These are phyloP conservation scores for Heliosperma pusillum DNA, from an alignment of 148 eudicot species.

Conservation along the genomic window DNA sequence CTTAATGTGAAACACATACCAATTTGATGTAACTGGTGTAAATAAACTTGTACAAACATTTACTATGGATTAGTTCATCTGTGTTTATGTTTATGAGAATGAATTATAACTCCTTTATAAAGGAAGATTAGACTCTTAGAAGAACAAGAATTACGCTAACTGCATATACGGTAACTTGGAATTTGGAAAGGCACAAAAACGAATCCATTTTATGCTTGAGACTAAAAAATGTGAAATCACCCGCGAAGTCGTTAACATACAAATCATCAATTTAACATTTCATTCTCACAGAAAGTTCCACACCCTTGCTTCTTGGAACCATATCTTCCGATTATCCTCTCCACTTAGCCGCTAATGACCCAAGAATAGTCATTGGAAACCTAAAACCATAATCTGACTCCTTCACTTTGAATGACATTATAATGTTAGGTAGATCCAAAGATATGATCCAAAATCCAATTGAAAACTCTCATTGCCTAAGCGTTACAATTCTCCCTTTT, in stretches of 20 bases:
- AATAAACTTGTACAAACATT: not conserved
- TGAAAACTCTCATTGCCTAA: not conserved
- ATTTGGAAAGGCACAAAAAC: too few species aligned
- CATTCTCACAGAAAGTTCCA: not conserved
- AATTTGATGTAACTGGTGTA: not conserved
- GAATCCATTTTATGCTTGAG: not conserved
- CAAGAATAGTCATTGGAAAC: not conserved
- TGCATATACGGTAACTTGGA: not conserved
- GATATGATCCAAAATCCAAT: not conserved
- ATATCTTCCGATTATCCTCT: not conserved
- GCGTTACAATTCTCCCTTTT: not conserved
- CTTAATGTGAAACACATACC: not conserved
- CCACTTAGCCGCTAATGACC: not conserved
- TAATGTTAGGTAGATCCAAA: not conserved
- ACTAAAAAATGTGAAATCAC: not conserved
- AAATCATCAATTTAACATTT: not conserved
- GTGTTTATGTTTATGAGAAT: not conserved
- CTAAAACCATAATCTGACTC: not conserved
- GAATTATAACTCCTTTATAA: not conserved
- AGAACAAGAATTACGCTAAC: not conserved
- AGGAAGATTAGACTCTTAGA: not conserved
- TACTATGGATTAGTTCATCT: not conserved
- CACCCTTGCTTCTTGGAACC: not conserved
- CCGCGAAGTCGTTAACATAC: not conserved
- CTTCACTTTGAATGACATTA: not conserved